Base-by-base conservation (phyloP, 2,329 filamentous ascomycete genomes). In the Verticillium nubilum region DNA sequence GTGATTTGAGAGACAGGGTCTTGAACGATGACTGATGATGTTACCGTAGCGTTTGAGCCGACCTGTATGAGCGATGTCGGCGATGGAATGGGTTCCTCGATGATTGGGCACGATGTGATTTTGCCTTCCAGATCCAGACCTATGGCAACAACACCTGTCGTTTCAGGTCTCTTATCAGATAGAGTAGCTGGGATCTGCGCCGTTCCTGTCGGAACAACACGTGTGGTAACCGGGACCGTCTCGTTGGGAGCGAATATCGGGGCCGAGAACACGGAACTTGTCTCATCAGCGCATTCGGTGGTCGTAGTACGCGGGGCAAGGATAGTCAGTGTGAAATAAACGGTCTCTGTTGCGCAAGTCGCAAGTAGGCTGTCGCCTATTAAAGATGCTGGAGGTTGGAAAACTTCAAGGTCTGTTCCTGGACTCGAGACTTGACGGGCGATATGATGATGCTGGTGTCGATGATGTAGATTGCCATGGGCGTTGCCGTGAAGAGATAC, bases 71-170 rank as follows among this genome's bases (percentile, higher is more conserved):
- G 63, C 9, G 70, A 68, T 7, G 74, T 75, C 13, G 74, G 74
- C n/a, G 61, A 67, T 5, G 75, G 69, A 37, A 78, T 77, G 1
- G 68, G 59, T 52, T 59, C 65, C 19, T 70, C 72, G 10, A 73
- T 62, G 33, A 74, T 65, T 52, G 70, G 57, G 47, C 55, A 54
- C 54, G 55, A 58, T 42, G 62, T 60, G 61, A 57, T 58, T 62
- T 65, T 67, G 31, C 65, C 68, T 57, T 55, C 57, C 25, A 58
- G 53, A 2, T 63, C 59, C 6, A 59, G 58, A 9, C 29, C 62
- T 23, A 67, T 69, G 42, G 68, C 65, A 35, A 73, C 56, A 57
- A 67, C 63, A 58, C 71, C 70, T 17, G 69, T 65, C 13, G 73
- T 72, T 42, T 74, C 67, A 58, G 70, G 68, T 29, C 63, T 61